Conservation (phyloP, 352 stramenopile genomes). For the Pythium angustatum region DNA sequence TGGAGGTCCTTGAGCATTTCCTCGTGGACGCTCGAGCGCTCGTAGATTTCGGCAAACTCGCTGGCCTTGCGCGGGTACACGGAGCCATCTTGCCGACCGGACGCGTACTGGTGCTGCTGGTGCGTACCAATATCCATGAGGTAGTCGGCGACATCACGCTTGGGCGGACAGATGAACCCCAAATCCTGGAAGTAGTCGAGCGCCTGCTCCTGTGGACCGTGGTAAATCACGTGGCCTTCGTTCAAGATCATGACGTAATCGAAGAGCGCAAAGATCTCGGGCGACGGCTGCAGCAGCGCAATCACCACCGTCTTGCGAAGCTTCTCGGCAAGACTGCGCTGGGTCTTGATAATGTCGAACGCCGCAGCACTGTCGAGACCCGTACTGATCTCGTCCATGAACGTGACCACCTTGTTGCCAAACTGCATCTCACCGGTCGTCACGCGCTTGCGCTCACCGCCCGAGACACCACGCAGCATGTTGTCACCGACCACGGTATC, state of each 20-base stretch:
- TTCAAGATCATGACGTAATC: slow-evolving; percentile 38
- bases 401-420: slow-evolving; percentile 43
- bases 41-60: slow-evolving; percentile 32
- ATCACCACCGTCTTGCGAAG: slow-evolving; percentile 35
- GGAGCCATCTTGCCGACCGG: slow-evolving; percentile 19
- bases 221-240: slow-evolving; percentile 35
- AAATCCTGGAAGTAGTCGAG: slow-evolving; percentile 32
- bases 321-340: slow-evolving; percentile 38
- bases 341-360: slow-evolving; percentile 74
- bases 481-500: slow-evolving; percentile 50
- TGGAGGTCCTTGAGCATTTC: slow-evolving; percentile 45
- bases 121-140: slow-evolving; percentile 35
- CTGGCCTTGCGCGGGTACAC: slow-evolving; percentile 21
- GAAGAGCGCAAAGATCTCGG: slow-evolving; percentile 36
- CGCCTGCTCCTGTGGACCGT: slow-evolving; percentile 29
- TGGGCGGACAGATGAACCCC: slow-evolving; percentile 27
- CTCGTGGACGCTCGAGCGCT: slow-evolving; percentile 24
- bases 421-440: slow-evolving; percentile 68
- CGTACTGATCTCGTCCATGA: slow-evolving; percentile 88
- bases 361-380: slow-evolving; percentile 53
- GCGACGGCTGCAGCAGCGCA: slow-evolving; percentile 32
- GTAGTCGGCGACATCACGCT: slow-evolving; percentile 35
- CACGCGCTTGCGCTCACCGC: slow-evolving; percentile 39
- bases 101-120: slow-evolving; percentile 34
- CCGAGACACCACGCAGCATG: slow-evolving; percentile 47